Conservation (phyloP, 2,329 filamentous ascomycete species). For the Botrytis hyacinthi region DNA sequence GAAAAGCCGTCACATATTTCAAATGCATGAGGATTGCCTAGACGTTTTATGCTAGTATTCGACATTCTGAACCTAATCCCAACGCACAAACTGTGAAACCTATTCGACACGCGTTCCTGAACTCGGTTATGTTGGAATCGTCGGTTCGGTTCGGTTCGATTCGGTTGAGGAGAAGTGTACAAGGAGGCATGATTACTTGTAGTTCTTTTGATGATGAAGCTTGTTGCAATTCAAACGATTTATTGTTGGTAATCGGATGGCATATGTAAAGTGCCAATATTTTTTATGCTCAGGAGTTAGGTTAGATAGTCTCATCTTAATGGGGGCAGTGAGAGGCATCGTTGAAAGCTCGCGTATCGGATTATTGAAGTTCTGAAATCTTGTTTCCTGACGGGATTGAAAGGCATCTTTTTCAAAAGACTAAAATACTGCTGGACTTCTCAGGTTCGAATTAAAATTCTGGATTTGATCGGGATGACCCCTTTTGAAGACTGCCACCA, state of each 20-base stretch:
- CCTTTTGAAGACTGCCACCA: too few species aligned
- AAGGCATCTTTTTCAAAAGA: not conserved
- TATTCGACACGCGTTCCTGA: not conserved
- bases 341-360: not conserved
- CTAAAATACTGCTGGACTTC: not conserved
- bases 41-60: not conserved
- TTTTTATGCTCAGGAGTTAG: not conserved
- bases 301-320: not conserved
- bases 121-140: not conserved
- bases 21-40: not conserved
- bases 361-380: too few species aligned
- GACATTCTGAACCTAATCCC: not conserved
- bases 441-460: too few species aligned
- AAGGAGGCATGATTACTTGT: not conserved
- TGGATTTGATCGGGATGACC: too few species aligned
- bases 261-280: not conserved
- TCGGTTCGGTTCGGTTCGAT: not conserved
- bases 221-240: not conserved
- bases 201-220: not conserved
- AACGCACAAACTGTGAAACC: not conserved
- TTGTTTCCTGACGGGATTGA: not conserved
- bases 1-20: not conserved
- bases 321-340: not conserved
- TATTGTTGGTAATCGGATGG: not conserved
- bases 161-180: not conserved